A percentile compares a stretch with the other conserved stretches of the same genome.
Evolutionary conservation across 768 basidiomycete species (phyloP).

Genomic region (Suillus weaverae): DNA sequence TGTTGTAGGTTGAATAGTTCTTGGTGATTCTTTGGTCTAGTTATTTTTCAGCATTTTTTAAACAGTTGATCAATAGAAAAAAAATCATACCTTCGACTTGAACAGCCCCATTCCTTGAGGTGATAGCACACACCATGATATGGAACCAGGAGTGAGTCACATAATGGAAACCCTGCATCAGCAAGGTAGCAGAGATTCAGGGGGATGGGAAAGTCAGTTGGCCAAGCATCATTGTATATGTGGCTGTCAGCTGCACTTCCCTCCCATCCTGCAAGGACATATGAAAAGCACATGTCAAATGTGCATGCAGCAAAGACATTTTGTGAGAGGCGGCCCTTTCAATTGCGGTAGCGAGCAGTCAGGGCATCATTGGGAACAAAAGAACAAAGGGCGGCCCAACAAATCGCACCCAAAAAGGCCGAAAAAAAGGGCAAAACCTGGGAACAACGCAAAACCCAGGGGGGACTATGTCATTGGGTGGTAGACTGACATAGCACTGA

Average conservation of each 20-base stretch:
- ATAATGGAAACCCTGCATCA: slow-evolving; percentile 30
- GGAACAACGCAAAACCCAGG: too few relatives aligned
- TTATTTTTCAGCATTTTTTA: too few relatives aligned
- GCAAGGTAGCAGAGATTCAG: slow-evolving; percentile 25
- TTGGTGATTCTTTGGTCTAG: slow-evolving; percentile 18
- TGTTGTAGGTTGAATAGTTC: slow-evolving; percentile 30
- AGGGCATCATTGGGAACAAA: slow-evolving; percentile 18
- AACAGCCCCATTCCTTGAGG: slow-evolving; percentile 32
- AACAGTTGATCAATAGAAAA: too few relatives aligned
- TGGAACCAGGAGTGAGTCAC: slow-evolving; percentile 6
- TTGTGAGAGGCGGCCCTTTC: slow-evolving; percentile 26
- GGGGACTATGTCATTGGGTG: slow-evolving; percentile 14
- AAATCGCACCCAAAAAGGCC: slow-evolving; percentile 26
- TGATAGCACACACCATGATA: slow-evolving; percentile 34
- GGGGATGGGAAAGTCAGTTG: slow-evolving; percentile 13
- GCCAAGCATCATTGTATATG: slow-evolving; percentile 19
- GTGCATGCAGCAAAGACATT: slow-evolving; percentile 26
- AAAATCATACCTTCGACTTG: too few relatives aligned
- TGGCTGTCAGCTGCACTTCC: slow-evolving; percentile 25
- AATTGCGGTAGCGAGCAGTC: slow-evolving; percentile 22
- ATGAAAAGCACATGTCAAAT: slow-evolving; percentile 24
- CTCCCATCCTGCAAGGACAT: slow-evolving; percentile 31
- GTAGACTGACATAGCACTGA: slow-evolving; percentile 21
- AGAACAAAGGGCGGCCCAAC: slow-evolving; percentile 30
- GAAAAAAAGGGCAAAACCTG: too few relatives aligned